Evolutionary conservation across 2,329 filamentous ascomycete species (phyloP), one percentile per base, ranked within the genome.

Genomic region (Dothistroma septosporum): DNA sequence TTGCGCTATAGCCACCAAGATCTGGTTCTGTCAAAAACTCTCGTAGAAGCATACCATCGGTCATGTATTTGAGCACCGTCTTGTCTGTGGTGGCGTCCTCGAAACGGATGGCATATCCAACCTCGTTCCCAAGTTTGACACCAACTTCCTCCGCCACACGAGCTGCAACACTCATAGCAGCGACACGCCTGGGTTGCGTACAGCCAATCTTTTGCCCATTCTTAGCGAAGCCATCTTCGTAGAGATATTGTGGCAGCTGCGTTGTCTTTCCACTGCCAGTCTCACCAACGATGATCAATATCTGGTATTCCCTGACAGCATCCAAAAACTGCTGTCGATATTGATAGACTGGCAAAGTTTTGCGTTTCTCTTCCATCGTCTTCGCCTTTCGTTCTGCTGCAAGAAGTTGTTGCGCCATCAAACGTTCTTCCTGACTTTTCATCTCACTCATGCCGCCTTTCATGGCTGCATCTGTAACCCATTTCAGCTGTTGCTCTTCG

Each of bases 261-360:
- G 94, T 99, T 0, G 93, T 96, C 77, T 99, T 99, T 68, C 94
- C 94, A 68, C 87, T 92, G 57, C 94, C 94, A 0, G 94, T 99
- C 75, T 97, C 92, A 72, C 91, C 94, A 1, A 97, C 92, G 57
- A 99, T 88, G 61, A 99, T 91, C 11, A 99, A 77, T 14, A 96
- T 86, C 70, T 97, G 94, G 67, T 92, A 88, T 56, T 95, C 81
- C 35, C 87, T 84, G n/a, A 97, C 80, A 0, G 94, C 94, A n/a
- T 87, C 84, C 22, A 99, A 81, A 58, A 99, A 89, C 65, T 93
- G 82, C 46, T 96, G 88, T 24, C 92, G 84, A 69, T 93, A 97
- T 49, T 87, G 83, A 75, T 93, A 97, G 49, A 97, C 93, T 0
- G 94, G 94, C 41, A 99, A 77, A 64, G 87, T 92, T 72, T 95